Base-by-base conservation (phyloP, 2,329 filamentous ascomycete genomes). In the Xylariales sp. region DNA sequence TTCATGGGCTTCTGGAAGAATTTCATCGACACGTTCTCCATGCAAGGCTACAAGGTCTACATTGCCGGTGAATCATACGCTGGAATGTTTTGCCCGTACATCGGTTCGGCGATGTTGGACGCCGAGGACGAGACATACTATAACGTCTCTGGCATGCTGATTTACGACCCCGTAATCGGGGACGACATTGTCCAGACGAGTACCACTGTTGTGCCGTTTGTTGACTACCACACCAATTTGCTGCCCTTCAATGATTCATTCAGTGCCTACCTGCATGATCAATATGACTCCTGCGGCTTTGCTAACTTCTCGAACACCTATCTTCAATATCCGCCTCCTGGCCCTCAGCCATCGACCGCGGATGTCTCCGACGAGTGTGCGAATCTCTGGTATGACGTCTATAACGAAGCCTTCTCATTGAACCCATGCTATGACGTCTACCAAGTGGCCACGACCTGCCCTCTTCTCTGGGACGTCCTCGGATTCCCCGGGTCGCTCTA, bases 361-460 rank as follows among this genome's bases (percentile, higher is more conserved):
- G 61, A 60, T 38, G 61, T 66, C 25, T 62, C 64, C 24, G 52
- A 64, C 7, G 68, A 66, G 24, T 86, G 82, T 56, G 69, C 62
- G 45, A 63, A 67, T 42, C 53, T 82, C 9, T 82, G 72, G 57
- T 59, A 68, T 46, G 62, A 72, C 14, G 74, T 85, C 37, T 66
- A 64, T 51, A 34, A 51, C 9, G 57, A 73, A 8, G 81, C 75
- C 21, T 49, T 67, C 2, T 62, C 63, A 19, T 51, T 57, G 25
- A 87, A 88, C 63, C 82, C 84, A 0, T 88, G 84, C 64, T 88
- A 82, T 62, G 76, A 86, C 56, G 65, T 84, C 14, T 87, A 86
- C 62, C 73, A 81, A 41, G 71, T 87, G 12, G 76, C 76, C 4
- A 78, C 74, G 6, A 84, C 78, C 8, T 87, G 84, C 57, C 83